These are phyloP conservation scores for Metschnikowia corniflorae DNA, from an alignment of 805 yeast species.

Conservation along the genomic window DNA sequence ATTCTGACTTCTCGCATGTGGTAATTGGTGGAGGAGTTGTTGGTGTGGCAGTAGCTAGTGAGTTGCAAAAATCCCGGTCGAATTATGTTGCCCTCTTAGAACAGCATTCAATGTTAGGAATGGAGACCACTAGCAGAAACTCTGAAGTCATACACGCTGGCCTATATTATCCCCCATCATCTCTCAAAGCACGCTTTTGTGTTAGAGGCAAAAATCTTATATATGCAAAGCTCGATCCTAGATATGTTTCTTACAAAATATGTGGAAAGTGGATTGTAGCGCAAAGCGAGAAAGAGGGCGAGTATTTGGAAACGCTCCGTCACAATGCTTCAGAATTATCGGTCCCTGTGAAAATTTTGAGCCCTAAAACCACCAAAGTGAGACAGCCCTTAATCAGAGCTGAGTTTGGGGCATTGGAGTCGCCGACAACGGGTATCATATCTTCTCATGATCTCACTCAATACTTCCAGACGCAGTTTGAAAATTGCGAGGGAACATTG, in stretches of 20 bases:
- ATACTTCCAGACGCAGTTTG: conserved; percentile 52
- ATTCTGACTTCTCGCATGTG: conserved; percentile 71
- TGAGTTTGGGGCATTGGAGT: conserved; percentile 54
- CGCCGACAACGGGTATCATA: conserved; percentile 83
- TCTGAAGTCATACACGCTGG: conserved; percentile 95
- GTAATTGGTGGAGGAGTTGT: conserved; percentile 84
- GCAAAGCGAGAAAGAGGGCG: conserved; percentile 60
- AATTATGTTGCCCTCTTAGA: conserved; percentile 65
- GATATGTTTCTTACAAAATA: conserved; percentile 46
- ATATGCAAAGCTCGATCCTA: conserved; percentile 38
- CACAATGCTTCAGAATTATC: conserved; percentile 48
- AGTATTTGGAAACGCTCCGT: conserved; percentile 53
- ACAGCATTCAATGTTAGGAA: conserved; percentile 60
- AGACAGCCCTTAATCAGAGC: conserved; percentile 71
- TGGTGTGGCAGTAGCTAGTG: conserved; percentile 78
- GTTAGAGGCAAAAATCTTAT: conserved; percentile 69
- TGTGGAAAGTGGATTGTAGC: conserved; percentile 92
- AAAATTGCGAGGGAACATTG: conserved; percentile 58
- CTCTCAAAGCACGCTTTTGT: conserved; percentile 68
- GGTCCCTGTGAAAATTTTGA: conserved; percentile 55
- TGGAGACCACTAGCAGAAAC: conserved; percentile 84
- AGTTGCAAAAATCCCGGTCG: conserved; percentile 44
- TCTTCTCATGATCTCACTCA: conserved; percentile 75
- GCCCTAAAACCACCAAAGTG: conserved; percentile 39
- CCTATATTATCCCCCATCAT: conserved; percentile 67